Conservation (phyloP, 2,329 filamentous ascomycete species). For the Reticulascus tulasneorum region DNA sequence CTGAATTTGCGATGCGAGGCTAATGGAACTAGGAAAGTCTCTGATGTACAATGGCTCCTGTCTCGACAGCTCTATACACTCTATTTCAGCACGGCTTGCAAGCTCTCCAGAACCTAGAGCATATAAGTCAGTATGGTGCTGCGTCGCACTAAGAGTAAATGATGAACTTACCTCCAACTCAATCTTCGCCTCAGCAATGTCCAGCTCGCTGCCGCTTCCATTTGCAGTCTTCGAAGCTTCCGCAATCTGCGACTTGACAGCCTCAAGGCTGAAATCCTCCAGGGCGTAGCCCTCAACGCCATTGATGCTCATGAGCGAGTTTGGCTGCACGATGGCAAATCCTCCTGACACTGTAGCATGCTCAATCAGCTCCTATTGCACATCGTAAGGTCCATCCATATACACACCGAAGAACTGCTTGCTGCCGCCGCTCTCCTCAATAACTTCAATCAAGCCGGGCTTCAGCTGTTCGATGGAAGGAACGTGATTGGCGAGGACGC, state of each 20-base stretch:
- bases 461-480: conserved; percentile 98
- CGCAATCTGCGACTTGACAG: conserved; percentile 82
- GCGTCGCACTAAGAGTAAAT: not conserved
- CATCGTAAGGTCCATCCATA: not conserved
- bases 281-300: conserved; percentile 91
- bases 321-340: conserved; percentile 94
- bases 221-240: conserved; percentile 94
- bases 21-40: conserved; percentile 16
- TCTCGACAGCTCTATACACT: conserved; percentile 37
- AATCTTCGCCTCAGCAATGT: conserved; percentile 98
- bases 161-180: conserved; percentile 77
- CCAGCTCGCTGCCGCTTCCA: conserved; percentile 90
- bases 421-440: conserved; percentile 83
- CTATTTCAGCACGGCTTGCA: conserved; percentile 79
- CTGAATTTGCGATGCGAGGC: conserved; percentile 17
- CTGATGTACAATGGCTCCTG: conserved; percentile 39
- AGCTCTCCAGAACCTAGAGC: conserved; percentile 71
- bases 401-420: conserved; percentile 98
- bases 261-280: conserved; percentile 93
- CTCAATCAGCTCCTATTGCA: conserved; percentile 9
- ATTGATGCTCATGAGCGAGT: conserved; percentile 95
- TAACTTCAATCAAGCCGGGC: conserved; percentile 89
- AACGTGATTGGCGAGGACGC: conserved; percentile 98
- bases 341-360: conserved; percentile 76
- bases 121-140: conserved; percentile 34